Evolutionary conservation across 345 rosid species (phyloP), one percentile per base, ranked within the genome.

Genomic region (Hypericum androsaemum): DNA sequence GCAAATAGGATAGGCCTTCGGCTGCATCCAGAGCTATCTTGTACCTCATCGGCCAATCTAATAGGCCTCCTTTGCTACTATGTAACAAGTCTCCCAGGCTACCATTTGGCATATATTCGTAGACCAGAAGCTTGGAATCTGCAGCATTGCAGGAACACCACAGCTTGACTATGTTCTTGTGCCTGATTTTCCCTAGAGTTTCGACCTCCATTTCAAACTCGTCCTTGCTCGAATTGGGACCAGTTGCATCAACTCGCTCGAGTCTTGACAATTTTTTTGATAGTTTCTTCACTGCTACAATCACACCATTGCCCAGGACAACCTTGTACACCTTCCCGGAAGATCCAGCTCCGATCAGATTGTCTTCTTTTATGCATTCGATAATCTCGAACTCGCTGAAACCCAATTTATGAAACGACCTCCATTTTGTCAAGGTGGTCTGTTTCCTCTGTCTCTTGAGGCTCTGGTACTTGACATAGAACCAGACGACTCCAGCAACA

Each of bases 21-120:
- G 95, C 98, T 0, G 95, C 81, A 41, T 84, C 92, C n/a, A 87
- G 59, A 46, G 88, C 92, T 41, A 84, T 84, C 76, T 63, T 79
- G 37, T 71, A 77, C 75, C 98, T 66, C 7, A 72, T 67, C 0
- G 71, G 81, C 96, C 98, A 90, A 39, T 75, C 79, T 66, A 87
- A 66, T 50, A 64, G 61, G 7, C 81, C 58, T 6, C 74, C 79
- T 65, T 86, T 84, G 66, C 60, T 63, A 15, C 77, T 9, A 15
- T 79, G 96, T 66, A 87, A 48, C 68, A 61, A 57, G 65, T 87
- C 95, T 0, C 87, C 86, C 66, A 87, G 72, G 68, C 96, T 90
- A 60, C 98, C 96, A 52, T 87, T 87, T 8, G 83, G 87, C 95
- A 90, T 84, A 51, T 82, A 89, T 69, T 90, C 98, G 10, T 90